Conservation (phyloP, 2,329 filamentous ascomycete species). For the Hypoxylon sp. region DNA sequence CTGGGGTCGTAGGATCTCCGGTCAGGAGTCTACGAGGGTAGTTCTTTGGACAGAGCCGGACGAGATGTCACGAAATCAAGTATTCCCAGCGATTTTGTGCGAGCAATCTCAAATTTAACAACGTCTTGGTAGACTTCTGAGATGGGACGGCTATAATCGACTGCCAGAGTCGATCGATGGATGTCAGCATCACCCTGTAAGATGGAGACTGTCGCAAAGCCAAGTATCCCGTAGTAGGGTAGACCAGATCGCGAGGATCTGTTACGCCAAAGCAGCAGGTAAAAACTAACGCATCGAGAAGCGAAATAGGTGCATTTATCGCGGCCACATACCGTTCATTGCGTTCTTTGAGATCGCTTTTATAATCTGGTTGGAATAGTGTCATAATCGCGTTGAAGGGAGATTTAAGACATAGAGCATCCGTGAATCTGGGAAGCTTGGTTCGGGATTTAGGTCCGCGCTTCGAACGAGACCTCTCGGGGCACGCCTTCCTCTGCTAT, state of each 20-base stretch:
- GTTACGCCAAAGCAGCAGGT: constrained; percentile 30
- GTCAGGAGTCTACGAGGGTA: constrained; percentile 29
- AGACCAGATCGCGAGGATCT: constrained; percentile 28
- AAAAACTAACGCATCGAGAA: constrained; percentile 26
- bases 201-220: constrained; percentile 23
- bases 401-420: constrained; percentile 28
- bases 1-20: constrained; percentile 20
- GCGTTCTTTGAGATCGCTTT: constrained; percentile 10
- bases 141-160: constrained; percentile 23
- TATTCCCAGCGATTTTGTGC: constrained; percentile 21
- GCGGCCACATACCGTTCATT: not conserved
- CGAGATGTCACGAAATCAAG: constrained; percentile 18
- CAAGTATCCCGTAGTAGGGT: constrained; percentile 32
- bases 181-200: constrained; percentile 6
- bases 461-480: constrained; percentile 27
- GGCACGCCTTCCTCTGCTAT: constrained; percentile 21
- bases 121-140: constrained; percentile 31
- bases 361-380: constrained; percentile 25
- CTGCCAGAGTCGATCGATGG: not conserved
- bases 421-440: constrained; percentile 4
- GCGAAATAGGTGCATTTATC: constrained; percentile 16
- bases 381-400: constrained; percentile 29
- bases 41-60: constrained; percentile 5
- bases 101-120: constrained; percentile 20
- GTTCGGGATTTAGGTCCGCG: not conserved